A percentile compares a stretch with the other conserved stretches of the same genome.
These are phyloP conservation scores for Daldinia vernicosa DNA, from an alignment of 495 filamentous ascomycete genomes.

Conservation along the genomic window DNA sequence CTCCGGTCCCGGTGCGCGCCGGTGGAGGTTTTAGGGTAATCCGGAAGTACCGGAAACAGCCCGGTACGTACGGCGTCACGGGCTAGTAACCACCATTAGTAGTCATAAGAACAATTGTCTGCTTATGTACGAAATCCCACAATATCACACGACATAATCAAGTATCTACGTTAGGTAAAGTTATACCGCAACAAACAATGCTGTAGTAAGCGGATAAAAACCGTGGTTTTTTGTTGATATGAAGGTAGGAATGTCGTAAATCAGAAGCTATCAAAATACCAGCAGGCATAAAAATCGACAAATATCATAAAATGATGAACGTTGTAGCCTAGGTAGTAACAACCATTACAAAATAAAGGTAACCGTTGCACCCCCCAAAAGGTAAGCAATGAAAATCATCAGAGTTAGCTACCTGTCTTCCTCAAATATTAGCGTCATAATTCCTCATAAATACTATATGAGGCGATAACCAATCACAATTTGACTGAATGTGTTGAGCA, in stretches of 20 bases:
- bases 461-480: not conserved
- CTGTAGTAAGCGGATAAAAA: not conserved
- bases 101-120: not conserved
- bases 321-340: not conserved
- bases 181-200: not conserved
- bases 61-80: conserved; percentile 14
- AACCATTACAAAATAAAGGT: not conserved
- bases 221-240: not conserved
- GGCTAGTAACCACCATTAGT: not conserved
- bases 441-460: not conserved
- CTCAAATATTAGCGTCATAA: not conserved
- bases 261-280: not conserved
- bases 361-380: not conserved
- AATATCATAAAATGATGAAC: not conserved
- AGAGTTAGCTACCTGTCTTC: not conserved
- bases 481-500: not conserved
- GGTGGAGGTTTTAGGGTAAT: conserved; percentile 16
- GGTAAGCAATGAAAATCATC: not conserved
- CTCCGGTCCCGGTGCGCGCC: conserved; percentile 1
- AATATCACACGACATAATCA: not conserved
- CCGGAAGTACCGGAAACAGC: conserved; percentile 31
- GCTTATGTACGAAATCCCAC: not conserved
- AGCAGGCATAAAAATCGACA: not conserved
- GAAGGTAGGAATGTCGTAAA: not conserved
- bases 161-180: not conserved